Conservation (phyloP, 2,329 filamentous ascomycete genomes). For the Claviceps sp. region DNA sequence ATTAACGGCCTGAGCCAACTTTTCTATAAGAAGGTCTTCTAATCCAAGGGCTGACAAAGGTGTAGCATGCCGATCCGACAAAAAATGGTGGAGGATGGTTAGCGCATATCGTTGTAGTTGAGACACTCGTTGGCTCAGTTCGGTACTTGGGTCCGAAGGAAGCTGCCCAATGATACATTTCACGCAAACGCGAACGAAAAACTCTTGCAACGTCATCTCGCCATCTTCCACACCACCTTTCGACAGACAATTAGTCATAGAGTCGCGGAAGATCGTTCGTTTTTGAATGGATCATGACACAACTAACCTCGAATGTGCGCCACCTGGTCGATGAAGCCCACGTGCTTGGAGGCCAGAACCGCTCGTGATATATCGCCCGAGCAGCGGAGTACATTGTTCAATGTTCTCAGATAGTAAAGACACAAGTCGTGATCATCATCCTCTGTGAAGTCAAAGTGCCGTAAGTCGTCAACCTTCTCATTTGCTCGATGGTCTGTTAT, state of each 20-base stretch:
- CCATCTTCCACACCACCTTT: conserved; percentile 37
- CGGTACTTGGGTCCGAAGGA: conserved; percentile 10
- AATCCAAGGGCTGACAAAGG: conserved; percentile 50
- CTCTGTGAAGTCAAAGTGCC: conserved; percentile 22
- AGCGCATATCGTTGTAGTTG: conserved; percentile 60
- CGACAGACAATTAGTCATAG: conserved; percentile 9
- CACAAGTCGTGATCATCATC: conserved; percentile 64
- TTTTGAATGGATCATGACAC: too few relatives aligned
- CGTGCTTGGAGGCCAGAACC: conserved; percentile 48
- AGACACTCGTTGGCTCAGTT: conserved; percentile 33
- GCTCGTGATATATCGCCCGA: conserved; percentile 55
- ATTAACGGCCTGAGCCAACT: conserved; percentile 47
- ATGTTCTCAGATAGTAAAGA: conserved; percentile 62
- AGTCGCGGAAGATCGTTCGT: not conserved
- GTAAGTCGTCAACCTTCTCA: conserved; percentile 9
- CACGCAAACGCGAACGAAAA: conserved; percentile 54
- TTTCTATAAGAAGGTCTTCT: conserved; percentile 57
- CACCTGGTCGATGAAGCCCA: conserved; percentile 15
- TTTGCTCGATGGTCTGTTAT: conserved; percentile 5
- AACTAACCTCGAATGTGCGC: conserved; percentile 38
- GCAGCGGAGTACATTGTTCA: conserved; percentile 61
- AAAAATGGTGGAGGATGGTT: conserved; percentile 55
- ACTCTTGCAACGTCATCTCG: conserved; percentile 50
- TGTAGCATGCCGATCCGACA: conserved; percentile 48
- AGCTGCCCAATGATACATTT: conserved; percentile 35